phyloP scores from a whole-genome alignment of 2,329 filamentous ascomycete genomes.

The Metarhizium humberi region DNA sequence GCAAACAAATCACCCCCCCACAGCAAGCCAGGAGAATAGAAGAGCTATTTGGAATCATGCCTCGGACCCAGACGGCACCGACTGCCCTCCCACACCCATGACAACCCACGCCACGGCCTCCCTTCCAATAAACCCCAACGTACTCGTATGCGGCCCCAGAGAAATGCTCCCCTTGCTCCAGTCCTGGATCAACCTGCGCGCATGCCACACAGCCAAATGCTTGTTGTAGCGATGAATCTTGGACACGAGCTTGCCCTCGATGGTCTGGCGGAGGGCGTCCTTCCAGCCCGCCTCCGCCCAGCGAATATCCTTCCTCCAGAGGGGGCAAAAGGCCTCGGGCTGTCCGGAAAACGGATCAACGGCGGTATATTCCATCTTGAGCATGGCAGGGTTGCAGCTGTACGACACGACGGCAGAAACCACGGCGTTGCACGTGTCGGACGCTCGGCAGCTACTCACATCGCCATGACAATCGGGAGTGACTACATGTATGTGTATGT shows the following conservation, averaged over 20 bases:
- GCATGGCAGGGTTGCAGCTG: conserved; percentile 16
- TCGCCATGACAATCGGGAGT: conserved; percentile 1
- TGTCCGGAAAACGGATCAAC: conserved; percentile 11
- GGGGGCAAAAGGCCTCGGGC: conserved; percentile 15
- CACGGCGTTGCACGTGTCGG: conserved; percentile 8
- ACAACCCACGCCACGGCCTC: conserved; percentile 12
- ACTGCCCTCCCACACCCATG: conserved; percentile 11
- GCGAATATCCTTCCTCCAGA: conserved; percentile 17
- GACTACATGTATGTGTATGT: background rate
- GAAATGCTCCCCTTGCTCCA: conserved; percentile 19
- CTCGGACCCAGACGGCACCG: no score
- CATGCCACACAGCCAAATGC: conserved; percentile 21
- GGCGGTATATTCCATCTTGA: conserved; percentile 18
- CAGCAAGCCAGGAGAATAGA: no score
- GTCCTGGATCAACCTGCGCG: conserved; percentile 10
- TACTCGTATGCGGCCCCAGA: conserved; percentile 11
- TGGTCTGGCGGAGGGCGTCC: conserved; percentile 8
- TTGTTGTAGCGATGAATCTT: conserved; percentile 22
- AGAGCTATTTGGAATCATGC: no score
- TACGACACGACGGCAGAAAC: conserved; percentile 19
- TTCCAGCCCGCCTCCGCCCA: conserved; percentile 16
- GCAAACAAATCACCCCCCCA: no score
- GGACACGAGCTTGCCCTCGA: conserved; percentile 14
- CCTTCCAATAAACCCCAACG: conserved; percentile 15
- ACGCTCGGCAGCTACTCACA: conserved; percentile 10